Percentiles rank a stretch among this genome's conserved stretches.
phyloP scores from a whole-genome alignment of 176 grass and related monocot species.

The Leersia perrieri region DNA sequence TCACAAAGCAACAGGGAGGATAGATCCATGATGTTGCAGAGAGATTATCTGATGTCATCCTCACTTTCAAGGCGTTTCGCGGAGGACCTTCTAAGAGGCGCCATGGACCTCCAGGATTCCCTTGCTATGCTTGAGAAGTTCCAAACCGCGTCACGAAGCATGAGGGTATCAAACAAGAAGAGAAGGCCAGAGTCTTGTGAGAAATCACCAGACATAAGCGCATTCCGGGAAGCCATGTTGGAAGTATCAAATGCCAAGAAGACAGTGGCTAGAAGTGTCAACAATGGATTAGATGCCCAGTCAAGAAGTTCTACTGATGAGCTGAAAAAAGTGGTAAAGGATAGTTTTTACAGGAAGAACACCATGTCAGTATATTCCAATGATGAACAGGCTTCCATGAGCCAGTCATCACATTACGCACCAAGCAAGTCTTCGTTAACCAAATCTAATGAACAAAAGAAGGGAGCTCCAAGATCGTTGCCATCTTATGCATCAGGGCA shows the following conservation, averaged over 20 bases:
- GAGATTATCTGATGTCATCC: constrained; percentile 45
- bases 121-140: constrained; percentile 72
- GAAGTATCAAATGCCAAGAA: constrained; percentile 32
- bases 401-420: constrained; percentile 34
- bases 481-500: constrained; percentile 29
- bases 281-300: constrained; percentile 15
- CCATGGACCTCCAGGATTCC: constrained; percentile 79
- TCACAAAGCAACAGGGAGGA: constrained; percentile 40
- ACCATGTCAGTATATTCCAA: constrained; percentile 28
- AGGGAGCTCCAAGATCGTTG: not conserved
- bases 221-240: constrained; percentile 22
- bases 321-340: constrained; percentile 62
- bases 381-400: constrained; percentile 49
- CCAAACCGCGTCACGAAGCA: constrained; percentile 41
- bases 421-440: constrained; percentile 23
- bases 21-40: constrained; percentile 38
- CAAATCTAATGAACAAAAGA: constrained; percentile 33
- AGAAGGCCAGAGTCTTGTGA: constrained; percentile 36
- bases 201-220: not conserved
- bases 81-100: constrained; percentile 64
- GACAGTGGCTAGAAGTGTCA: not conserved
- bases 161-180: constrained; percentile 39
- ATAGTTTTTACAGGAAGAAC: constrained; percentile 59
- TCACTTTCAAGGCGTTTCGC: constrained; percentile 55
- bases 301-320: constrained; percentile 38